These are phyloP conservation scores for Scutellaria baicalensis DNA, from an alignment of 257 asterid species.

Conservation along the genomic window DNA sequence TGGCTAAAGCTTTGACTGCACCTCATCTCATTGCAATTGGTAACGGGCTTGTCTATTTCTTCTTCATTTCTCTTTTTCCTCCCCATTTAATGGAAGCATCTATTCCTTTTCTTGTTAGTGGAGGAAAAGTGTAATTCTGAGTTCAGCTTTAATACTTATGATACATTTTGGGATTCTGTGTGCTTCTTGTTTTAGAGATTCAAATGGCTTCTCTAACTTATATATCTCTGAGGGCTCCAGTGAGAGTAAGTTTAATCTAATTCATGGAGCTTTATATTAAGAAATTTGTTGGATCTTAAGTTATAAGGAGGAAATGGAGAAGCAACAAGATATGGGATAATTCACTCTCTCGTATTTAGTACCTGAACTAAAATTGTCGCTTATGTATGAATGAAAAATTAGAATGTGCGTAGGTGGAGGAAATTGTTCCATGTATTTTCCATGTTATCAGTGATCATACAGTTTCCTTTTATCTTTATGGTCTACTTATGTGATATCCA, in stretches of 20 bases:
- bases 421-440: neutral
- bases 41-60: neutral
- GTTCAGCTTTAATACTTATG: neutral
- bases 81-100: neutral
- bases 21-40: constrained; percentile 83
- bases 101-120: neutral
- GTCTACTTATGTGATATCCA: neutral
- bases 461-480: neutral
- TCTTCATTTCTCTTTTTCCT: neutral
- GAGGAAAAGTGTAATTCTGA: neutral
- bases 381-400: neutral
- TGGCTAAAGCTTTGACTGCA: constrained; percentile 61
- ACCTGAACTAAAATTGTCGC: neutral
- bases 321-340: neutral
- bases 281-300: neutral
- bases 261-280: neutral
- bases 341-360: neutral
- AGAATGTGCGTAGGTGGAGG: neutral
- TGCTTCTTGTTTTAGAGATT: neutral
- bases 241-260: neutral
- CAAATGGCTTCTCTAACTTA: neutral
- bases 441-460: neutral
- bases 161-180: neutral
- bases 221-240: neutral
- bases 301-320: neutral